Conservation (phyloP, 2,329 filamentous ascomycete species). For the Dactylellina leptospora region DNA sequence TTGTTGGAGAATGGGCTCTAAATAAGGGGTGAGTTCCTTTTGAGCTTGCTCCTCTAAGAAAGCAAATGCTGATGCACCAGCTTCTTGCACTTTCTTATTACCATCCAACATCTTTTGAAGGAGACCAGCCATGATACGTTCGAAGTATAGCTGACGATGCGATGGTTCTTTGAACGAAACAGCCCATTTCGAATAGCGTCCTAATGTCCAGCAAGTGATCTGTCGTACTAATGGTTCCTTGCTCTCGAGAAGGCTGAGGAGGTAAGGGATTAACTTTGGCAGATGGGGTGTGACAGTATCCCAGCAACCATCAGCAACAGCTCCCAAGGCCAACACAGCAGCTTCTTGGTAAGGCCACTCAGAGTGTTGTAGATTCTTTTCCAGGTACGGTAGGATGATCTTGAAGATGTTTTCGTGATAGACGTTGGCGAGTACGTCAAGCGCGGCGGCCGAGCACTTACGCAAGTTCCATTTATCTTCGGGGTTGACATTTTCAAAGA, state of each 20-base stretch:
- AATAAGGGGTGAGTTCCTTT: conserved; percentile 81
- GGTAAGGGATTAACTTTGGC: conserved; percentile 86
- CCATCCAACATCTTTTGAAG: conserved; percentile 92
- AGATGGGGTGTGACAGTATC: conserved; percentile 88
- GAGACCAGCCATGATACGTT: conserved; percentile 97
- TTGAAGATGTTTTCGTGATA: conserved; percentile 90
- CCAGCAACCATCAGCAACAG: conserved; percentile 94
- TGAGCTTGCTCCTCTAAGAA: conserved; percentile 94
- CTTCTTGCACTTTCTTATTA: conserved; percentile 98
- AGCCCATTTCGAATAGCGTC: conserved; percentile 92
- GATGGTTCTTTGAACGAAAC: conserved; percentile 73
- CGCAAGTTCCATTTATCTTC: conserved; percentile 94
- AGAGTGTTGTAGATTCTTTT: conserved; percentile 82
- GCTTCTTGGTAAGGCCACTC: conserved; percentile 95
- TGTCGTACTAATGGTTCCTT: conserved; percentile 88
- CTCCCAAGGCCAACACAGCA: conserved; percentile 90
- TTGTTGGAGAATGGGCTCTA: conserved; percentile 86
- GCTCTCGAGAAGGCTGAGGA: conserved; percentile 85
- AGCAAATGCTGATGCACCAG: conserved; percentile 92
- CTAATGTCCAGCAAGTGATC: conserved; percentile 97
- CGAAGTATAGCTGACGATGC: conserved; percentile 80
- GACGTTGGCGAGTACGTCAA: conserved; percentile 91
- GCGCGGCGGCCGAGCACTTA: conserved; percentile 93
- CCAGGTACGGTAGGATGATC: conserved; percentile 89
- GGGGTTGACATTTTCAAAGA: conserved; percentile 72